Base-by-base conservation (phyloP, 148 eudicot species). In the Chenopodium berlandieri region DNA sequence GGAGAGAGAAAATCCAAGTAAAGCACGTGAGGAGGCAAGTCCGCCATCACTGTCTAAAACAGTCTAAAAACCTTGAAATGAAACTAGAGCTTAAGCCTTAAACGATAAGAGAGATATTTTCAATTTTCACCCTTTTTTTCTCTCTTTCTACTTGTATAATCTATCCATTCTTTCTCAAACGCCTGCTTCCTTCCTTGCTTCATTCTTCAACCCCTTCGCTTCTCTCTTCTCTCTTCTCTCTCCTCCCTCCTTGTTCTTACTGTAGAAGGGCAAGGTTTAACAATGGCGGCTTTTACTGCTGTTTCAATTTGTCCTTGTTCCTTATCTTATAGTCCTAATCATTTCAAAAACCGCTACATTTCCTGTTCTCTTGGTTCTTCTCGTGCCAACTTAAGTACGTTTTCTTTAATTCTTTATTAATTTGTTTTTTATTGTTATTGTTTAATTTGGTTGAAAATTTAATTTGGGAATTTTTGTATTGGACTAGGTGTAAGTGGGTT, bases 231-330 rank as follows among this genome's bases (percentile, higher is more conserved):
- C 50, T 73, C 52, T 31, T 3, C 19, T 30, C 27, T 78, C 78
- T 81, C 64, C 31, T 27, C 27, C 27, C 27, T 27, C 27, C 27
- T 27, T 27, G 27, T 31, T 77, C 27, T 47, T 4, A 25, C 64
- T 40, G 9, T 37, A 32, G 2, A 13, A 48, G 1, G 6, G 22
- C 46, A n/a, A 52, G 20, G 54, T 27, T n/a, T 75, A 66, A 71
- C 54, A 86, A 91, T 93, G 97, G 88, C 94, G 32, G 86, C 94
- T 86, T 84, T 91, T 58, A 89, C 87, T 40, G 90, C 91, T 2
- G 54, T 87, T 16, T 87, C 94, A 9, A 85, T 89, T 19, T 89
- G 91, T 56, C 89, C 91, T 31, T 86, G 89, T 83, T 87, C 73
- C 79, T 56, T 87, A 19, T 83, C 85, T 75, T 81, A 77, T 69